A percentile compares a stretch with the other conserved stretches of the same genome.
These are phyloP conservation scores for Penicillium sp. DNA, from an alignment of 2,329 filamentous ascomycete genomes.

Conservation along the genomic window DNA sequence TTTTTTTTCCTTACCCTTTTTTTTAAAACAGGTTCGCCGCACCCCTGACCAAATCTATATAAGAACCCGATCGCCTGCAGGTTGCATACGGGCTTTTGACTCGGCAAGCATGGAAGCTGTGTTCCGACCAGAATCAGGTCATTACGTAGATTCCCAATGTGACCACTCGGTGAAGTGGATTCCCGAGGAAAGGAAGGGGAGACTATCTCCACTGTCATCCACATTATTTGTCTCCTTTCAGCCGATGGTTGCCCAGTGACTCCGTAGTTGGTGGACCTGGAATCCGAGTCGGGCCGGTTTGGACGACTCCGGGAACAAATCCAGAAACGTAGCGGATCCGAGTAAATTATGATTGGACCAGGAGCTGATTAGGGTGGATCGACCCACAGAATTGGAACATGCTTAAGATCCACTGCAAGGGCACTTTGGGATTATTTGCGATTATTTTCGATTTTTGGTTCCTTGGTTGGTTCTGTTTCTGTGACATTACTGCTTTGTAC, in stretches of 20 bases:
- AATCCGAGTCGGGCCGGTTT: conserved; percentile 33
- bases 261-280: conserved; percentile 23
- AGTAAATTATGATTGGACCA: conserved; percentile 17
- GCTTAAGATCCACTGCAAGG: conserved; percentile 29
- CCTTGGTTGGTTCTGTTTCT: not conserved
- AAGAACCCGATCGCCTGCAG: not conserved
- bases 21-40: not conserved
- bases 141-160: conserved; percentile 23
- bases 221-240: conserved; percentile 17
- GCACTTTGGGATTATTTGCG: not conserved
- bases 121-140: conserved; percentile 9
- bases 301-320: conserved; percentile 24
- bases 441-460: not conserved
- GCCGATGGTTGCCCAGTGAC: conserved; percentile 27
- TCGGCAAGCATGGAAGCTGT: conserved; percentile 2
- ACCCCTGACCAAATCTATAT: not conserved
- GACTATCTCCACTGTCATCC: conserved; percentile 12
- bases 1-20: not conserved
- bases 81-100: conserved; percentile 3
- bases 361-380: conserved; percentile 11
- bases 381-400: conserved; percentile 22
- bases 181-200: conserved; percentile 21
- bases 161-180: conserved; percentile 26
- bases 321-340: conserved; percentile 15
- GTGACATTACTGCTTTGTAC: not conserved